Conservation (phyloP, 805 yeast genomes). For the Brettanomyces sp. region DNA sequence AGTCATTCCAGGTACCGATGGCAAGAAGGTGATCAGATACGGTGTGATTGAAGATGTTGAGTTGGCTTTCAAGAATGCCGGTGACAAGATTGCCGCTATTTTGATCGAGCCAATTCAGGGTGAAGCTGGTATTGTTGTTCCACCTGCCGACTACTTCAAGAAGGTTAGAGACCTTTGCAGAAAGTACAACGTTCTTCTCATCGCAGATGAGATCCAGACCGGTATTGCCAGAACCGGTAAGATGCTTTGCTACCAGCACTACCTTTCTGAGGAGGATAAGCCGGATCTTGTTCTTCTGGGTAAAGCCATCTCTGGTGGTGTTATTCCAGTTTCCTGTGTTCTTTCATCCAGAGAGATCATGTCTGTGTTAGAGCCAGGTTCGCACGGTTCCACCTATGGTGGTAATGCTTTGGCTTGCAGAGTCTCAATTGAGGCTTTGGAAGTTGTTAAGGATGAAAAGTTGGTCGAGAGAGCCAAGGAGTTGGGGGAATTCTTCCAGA, state of each 20-base stretch:
- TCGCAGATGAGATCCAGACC: constrained; percentile 96
- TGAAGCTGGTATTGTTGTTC: constrained; percentile 96
- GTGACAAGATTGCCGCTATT: constrained; percentile 85
- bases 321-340: constrained; percentile 85
- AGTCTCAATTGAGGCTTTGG: constrained; percentile 87
- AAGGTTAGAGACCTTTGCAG: constrained; percentile 67
- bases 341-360: constrained; percentile 83
- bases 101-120: constrained; percentile 95
- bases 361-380: constrained; percentile 86
- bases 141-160: constrained; percentile 71
- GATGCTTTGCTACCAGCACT: constrained; percentile 83
- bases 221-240: constrained; percentile 97
- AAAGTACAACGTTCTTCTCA: constrained; percentile 76
- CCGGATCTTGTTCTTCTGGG: constrained; percentile 89
- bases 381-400: constrained; percentile 97
- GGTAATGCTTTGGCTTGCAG: constrained; percentile 93
- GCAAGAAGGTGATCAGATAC: constrained; percentile 57
- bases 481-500: constrained; percentile 62
- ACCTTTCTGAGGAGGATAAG: constrained; percentile 49
- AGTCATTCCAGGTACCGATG: constrained; percentile 62
- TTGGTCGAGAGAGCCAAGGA: constrained; percentile 68
- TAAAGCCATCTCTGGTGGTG: constrained; percentile 94
- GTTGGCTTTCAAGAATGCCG: constrained; percentile 69
- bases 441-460: constrained; percentile 82
- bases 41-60: constrained; percentile 84